A percentile compares a stretch with the other conserved stretches of the same genome.
Conservation (phyloP, 2,329 filamentous ascomycete genomes). For the Penicillium sp. region DNA sequence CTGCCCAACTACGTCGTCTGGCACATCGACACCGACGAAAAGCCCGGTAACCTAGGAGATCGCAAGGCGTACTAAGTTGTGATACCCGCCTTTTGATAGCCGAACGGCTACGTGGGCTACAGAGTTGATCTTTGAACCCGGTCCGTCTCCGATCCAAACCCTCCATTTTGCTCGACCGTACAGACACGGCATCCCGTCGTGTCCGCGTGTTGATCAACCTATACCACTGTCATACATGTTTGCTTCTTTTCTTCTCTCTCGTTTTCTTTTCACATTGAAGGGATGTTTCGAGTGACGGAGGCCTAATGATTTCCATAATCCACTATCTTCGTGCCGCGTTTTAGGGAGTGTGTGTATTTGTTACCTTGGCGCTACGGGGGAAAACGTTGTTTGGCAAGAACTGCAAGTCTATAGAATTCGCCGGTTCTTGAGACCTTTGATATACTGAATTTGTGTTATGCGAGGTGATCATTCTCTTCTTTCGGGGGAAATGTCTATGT, state of each 20-base stretch:
- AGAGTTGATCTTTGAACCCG: conserved; percentile 24
- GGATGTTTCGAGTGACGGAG: conserved; percentile 27
- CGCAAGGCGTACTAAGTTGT: conserved; percentile 40
- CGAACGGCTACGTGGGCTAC: conserved; percentile 9
- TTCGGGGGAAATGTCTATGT: conserved; percentile 6
- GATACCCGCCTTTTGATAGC: conserved; percentile 7
- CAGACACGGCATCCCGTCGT: conserved; percentile 1
- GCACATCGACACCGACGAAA: conserved; percentile 97
- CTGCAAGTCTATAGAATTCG: conserved; percentile 28
- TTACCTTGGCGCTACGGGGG: conserved; percentile 39
- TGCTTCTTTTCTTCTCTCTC: conserved; percentile 5
- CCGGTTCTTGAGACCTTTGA: conserved; percentile 23
- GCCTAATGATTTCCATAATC: conserved; percentile 39
- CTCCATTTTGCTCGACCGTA: conserved; percentile 11
- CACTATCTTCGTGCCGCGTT: conserved; percentile 33
- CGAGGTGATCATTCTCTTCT: not conserved
- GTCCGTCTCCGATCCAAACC: conserved; percentile 19
- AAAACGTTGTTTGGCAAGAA: conserved; percentile 33
- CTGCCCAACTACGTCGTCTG: conserved; percentile 97
- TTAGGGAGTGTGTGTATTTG: conserved; percentile 31
- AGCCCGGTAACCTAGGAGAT: conserved; percentile 69
- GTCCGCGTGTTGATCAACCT: conserved; percentile 10
- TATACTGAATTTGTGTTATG: conserved; percentile 19
- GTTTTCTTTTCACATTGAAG: conserved; percentile 8
- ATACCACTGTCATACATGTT: conserved; percentile 16